A percentile compares a stretch with the other conserved stretches of the same genome.
Conservation (phyloP, 1,284 basidiomycete genomes). For the Inonotus hispidus region DNA sequence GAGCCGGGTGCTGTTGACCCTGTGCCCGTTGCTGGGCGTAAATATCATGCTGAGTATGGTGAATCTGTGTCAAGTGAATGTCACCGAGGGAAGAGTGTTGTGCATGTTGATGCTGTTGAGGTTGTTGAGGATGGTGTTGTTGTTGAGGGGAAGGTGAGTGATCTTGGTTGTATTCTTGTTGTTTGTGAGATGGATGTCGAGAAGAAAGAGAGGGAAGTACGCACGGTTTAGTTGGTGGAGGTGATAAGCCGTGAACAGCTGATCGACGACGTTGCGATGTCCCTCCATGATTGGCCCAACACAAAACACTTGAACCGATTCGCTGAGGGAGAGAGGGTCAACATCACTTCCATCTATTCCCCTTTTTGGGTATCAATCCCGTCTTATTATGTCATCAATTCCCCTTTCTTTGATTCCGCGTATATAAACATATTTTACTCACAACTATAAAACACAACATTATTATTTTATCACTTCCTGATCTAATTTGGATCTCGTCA, state of each 20-base stretch:
- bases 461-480: neutral
- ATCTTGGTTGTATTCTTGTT: neutral
- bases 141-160: neutral
- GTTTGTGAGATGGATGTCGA: neutral
- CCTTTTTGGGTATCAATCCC: neutral
- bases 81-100: neutral
- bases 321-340: slow-evolving; percentile 4
- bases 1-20: slow-evolving; percentile 19
- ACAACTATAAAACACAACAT: neutral
- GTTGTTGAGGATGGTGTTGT: slow-evolving; percentile 1
- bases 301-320: slow-evolving; percentile 13
- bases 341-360: neutral
- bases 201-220: slow-evolving; percentile 17
- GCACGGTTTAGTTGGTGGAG: slow-evolving; percentile 36
- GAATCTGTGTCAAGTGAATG: slow-evolving; percentile 6
- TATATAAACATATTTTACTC: no score
- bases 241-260: slow-evolving; percentile 55
- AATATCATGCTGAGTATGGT: neutral
- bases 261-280: slow-evolving; percentile 47
- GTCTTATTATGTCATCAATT: neutral
- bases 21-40: neutral
- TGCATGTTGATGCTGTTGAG: slow-evolving; percentile 5
- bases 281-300: slow-evolving; percentile 44
- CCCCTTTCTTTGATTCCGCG: neutral
- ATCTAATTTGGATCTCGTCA: neutral